These are phyloP conservation scores for Aspergillus baeticus DNA, from an alignment of 495 filamentous ascomycete species.

Conservation along the genomic window DNA sequence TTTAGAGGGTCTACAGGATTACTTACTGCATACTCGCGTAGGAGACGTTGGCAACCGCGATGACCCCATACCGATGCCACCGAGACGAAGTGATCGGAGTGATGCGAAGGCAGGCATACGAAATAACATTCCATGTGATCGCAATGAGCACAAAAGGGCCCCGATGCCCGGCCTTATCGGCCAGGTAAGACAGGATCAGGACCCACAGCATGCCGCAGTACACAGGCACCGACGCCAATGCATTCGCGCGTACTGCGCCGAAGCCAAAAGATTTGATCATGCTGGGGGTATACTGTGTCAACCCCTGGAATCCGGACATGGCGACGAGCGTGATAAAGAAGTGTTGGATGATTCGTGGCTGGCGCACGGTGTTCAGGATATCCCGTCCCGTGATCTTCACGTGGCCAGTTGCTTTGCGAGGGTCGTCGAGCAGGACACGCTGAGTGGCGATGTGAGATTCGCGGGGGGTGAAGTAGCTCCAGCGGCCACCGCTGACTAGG, in stretches of 20 bases:
- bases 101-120: slow-evolving; percentile 33
- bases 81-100: slow-evolving; percentile 15
- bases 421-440: slow-evolving; percentile 46
- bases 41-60: slow-evolving; percentile 47
- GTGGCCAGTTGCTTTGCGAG: slow-evolving; percentile 36
- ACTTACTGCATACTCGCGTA: slow-evolving; percentile 53
- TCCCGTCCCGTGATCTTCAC: slow-evolving; percentile 41
- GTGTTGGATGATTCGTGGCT: slow-evolving; percentile 41
- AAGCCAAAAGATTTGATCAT: slow-evolving; percentile 48
- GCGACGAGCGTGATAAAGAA: slow-evolving; percentile 40
- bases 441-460: slow-evolving; percentile 42
- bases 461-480: slow-evolving; percentile 43
- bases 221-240: slow-evolving; percentile 49
- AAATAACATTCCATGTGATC: slow-evolving; percentile 47
- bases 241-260: slow-evolving; percentile 45
- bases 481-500: slow-evolving; percentile 38
- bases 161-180: slow-evolving; percentile 44
- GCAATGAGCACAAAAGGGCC: slow-evolving; percentile 40
- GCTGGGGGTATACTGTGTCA: slow-evolving; percentile 39
- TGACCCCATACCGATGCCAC: slow-evolving; percentile 46
- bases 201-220: slow-evolving; percentile 47
- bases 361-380: slow-evolving; percentile 38
- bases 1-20: not conserved
- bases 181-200: slow-evolving; percentile 36
- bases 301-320: slow-evolving; percentile 46